A percentile compares a stretch with the other conserved stretches of the same genome.
phyloP scores from a whole-genome alignment of 2,329 filamentous ascomycete genomes.

The Calonectria fujianensis region DNA sequence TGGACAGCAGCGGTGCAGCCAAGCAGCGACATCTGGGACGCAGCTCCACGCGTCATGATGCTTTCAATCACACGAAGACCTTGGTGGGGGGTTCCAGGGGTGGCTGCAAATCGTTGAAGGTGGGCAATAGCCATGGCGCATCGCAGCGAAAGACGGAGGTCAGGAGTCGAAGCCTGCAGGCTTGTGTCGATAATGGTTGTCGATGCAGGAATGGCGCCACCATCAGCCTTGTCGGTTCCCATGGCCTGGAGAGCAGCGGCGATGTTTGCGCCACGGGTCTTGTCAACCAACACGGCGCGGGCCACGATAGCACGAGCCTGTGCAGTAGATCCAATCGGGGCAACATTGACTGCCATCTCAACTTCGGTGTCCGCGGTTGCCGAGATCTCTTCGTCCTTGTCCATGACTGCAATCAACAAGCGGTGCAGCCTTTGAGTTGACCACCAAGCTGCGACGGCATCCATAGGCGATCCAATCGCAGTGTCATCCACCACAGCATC shows the following conservation, averaged over 20 bases:
- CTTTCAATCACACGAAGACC: slow-evolving; percentile 70
- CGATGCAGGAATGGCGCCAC: slow-evolving; percentile 49
- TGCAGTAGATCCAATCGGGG: slow-evolving; percentile 86
- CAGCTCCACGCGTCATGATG: slow-evolving; percentile 66
- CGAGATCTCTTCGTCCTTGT: slow-evolving; percentile 63
- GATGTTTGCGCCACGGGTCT: slow-evolving; percentile 74
- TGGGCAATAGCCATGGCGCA: slow-evolving; percentile 78
- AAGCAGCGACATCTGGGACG: slow-evolving; percentile 71
- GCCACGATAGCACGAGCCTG: slow-evolving; percentile 76
- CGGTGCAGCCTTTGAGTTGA: slow-evolving; percentile 84
- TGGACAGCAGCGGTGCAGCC: slow-evolving; percentile 76
- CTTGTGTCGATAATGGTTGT: slow-evolving; percentile 67
- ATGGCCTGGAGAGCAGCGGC: slow-evolving; percentile 73
- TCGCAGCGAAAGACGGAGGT: slow-evolving; percentile 74
- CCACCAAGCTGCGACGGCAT: slow-evolving; percentile 94
- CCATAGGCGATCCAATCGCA: slow-evolving; percentile 89
- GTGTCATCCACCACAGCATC: slow-evolving; percentile 90
- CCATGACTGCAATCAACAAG: slow-evolving; percentile 79
- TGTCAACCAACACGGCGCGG: slow-evolving; percentile 73
- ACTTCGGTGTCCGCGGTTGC: slow-evolving; percentile 67
- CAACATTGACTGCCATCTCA: slow-evolving; percentile 80
- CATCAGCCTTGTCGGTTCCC: slow-evolving; percentile 55
- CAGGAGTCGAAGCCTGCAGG: slow-evolving; percentile 66
- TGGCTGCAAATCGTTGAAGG: slow-evolving; percentile 67
- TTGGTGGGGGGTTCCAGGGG: slow-evolving; percentile 59